Base-by-base conservation (phyloP, 208 protist genomes). In the Leishmania gerbilli region DNA sequence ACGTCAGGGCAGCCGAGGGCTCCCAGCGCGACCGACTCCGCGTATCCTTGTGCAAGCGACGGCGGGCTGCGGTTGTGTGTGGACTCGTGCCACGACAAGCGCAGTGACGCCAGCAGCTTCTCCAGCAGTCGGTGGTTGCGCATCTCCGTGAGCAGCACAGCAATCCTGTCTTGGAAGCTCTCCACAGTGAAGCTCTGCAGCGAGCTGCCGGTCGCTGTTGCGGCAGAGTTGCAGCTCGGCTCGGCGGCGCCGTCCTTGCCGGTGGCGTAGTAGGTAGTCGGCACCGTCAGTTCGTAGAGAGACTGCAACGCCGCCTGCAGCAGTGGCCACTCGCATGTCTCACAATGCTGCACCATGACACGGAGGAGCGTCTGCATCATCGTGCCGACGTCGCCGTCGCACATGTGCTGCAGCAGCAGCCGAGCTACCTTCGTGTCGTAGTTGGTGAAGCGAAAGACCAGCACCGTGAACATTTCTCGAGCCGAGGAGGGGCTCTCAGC, bases 241-340 rank as follows among this genome's bases (percentile, higher is more conserved):
- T 55, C 69, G 27, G 71, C 64, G 40, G 24, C 76, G 4, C 40
- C 40, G 55, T 74, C 80, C 24, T 84, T 77, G 2, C 88, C 87
- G 9, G 90, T 84, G 58, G 71, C 77, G 84, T 93, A 97, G 87
- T 97, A 97, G 74, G 82, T 96, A 42, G 79, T 83, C 4, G 95
- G 93, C 47, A 92, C 90, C 17, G 92, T 96, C 9, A 97, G 79
- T 77, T 96, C 92, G 79, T 96, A 96, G 71, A 96, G 82, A 19
- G 92, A 93, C 55, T 92, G 92, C 79, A 95, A 75, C n/a, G 84
- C 89, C 11, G 95, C 95, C 37, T 90, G 86, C 47, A 94, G 51
- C 79, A 96, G 87, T 71, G 89, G 87, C 91, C 92, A 95, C 82
- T 97, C 95, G 68, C 93, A 91, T 53, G 47, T 78, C 53, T 84